Percentiles rank a stretch among this genome's conserved stretches.
phyloP scores from a whole-genome alignment of 768 basidiomycete species.

The Leucosporidium yakuticum region DNA sequence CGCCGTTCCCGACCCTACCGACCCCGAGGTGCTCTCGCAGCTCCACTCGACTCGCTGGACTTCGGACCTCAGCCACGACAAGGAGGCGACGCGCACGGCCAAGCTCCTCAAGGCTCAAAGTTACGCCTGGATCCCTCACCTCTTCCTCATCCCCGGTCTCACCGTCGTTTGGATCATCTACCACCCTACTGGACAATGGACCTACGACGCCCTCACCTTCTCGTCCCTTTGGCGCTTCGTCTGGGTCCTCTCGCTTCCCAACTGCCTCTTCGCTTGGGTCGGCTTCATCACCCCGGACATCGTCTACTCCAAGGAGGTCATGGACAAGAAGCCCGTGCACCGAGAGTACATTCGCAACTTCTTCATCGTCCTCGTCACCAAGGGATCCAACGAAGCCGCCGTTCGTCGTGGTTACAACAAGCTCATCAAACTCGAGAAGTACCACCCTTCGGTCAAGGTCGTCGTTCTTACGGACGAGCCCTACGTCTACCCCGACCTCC shows the following conservation, averaged over 20 bases:
- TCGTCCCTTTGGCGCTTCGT: slow-evolving; percentile 41
- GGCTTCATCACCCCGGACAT: slow-evolving; percentile 42
- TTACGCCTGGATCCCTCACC: slow-evolving; percentile 40
- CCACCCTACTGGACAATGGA: slow-evolving; percentile 40
- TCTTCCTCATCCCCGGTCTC: slow-evolving; percentile 40
- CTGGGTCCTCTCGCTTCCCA: slow-evolving; percentile 41
- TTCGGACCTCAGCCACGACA: slow-evolving; percentile 37
- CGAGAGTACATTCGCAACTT: slow-evolving; percentile 43
- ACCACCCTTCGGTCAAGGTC: slow-evolving; percentile 41
- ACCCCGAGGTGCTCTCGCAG: slow-evolving; percentile 40
- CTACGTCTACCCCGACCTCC: slow-evolving; percentile 41
- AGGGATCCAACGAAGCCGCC: slow-evolving; percentile 42
- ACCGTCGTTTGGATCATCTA: slow-evolving; percentile 38
- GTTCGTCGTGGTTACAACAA: slow-evolving; percentile 42
- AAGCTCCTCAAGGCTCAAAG: slow-evolving; percentile 37
- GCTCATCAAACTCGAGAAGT: slow-evolving; percentile 41
- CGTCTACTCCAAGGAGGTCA: slow-evolving; percentile 29
- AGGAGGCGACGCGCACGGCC: slow-evolving; percentile 39
- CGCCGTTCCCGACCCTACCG: slow-evolving; percentile 37
- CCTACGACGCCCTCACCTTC: slow-evolving; percentile 39
- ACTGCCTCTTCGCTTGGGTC: slow-evolving; percentile 40
- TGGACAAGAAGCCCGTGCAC: slow-evolving; percentile 40
- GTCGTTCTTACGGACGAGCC: slow-evolving; percentile 41
- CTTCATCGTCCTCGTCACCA: slow-evolving; percentile 43
- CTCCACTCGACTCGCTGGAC: slow-evolving; percentile 42